Percentiles rank a stretch among this genome's conserved stretches.
Evolutionary conservation across 768 basidiomycete genomes (phyloP).

Genomic region (Cyathus striatus): DNA sequence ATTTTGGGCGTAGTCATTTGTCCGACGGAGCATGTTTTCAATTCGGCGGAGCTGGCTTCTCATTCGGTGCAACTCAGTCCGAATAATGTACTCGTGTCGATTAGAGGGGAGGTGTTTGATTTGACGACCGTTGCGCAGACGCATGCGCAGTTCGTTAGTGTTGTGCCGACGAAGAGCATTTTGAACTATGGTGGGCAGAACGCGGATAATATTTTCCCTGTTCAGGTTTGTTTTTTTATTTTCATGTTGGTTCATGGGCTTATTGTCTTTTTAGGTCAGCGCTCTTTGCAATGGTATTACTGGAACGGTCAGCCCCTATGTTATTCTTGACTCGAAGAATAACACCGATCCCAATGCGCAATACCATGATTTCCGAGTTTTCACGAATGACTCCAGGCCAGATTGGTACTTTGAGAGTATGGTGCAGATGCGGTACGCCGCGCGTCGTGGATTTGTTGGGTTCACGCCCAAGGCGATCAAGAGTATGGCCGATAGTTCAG

Average conservation of each 20-base stretch:
- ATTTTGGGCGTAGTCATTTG: slow-evolving; percentile 86
- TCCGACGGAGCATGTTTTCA: slow-evolving; percentile 92
- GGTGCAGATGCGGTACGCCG: slow-evolving; percentile 88
- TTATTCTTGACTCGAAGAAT: slow-evolving; percentile 74
- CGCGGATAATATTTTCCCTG: slow-evolving; percentile 82
- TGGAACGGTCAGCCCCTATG: slow-evolving; percentile 80
- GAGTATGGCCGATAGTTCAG: slow-evolving; percentile 59
- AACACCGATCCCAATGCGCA: slow-evolving; percentile 67
- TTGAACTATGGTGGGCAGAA: slow-evolving; percentile 80
- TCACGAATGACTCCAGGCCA: slow-evolving; percentile 83
- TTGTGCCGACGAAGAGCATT: slow-evolving; percentile 71
- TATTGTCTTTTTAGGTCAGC: no score
- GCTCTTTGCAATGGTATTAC: slow-evolving; percentile 87
- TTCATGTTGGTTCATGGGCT: no score
- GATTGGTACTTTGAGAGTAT: slow-evolving; percentile 98
- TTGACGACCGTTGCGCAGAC: slow-evolving; percentile 60
- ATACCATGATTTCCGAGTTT: slow-evolving; percentile 96
- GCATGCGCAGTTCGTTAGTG: slow-evolving; percentile 63
- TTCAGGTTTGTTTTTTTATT: no score
- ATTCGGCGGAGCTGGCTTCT: slow-evolving; percentile 62
- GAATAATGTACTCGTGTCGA: slow-evolving; percentile 73
- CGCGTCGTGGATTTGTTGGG: slow-evolving; percentile 85
- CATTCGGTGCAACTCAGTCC: slow-evolving; percentile 63
- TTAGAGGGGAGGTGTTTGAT: slow-evolving; percentile 96
- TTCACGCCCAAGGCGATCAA: slow-evolving; percentile 72